These are phyloP conservation scores for Ogataea philodendri DNA, from an alignment of 805 yeast species.

Conservation along the genomic window DNA sequence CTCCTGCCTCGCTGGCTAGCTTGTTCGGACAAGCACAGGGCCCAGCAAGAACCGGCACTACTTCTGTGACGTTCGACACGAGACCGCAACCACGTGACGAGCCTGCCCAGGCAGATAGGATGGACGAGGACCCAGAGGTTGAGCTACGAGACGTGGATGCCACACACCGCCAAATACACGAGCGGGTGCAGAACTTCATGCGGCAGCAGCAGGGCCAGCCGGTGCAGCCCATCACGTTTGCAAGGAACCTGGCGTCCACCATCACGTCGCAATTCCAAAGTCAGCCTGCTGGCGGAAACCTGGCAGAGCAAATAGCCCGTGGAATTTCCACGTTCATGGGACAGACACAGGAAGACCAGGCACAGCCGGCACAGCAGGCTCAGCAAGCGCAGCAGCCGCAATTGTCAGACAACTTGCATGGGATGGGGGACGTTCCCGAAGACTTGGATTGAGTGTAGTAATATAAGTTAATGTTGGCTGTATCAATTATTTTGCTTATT, in stretches of 20 bases:
- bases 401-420: conserved; percentile 4
- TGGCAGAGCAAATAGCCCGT: conserved; percentile 19
- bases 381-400: neutral
- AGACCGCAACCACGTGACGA: conserved; percentile 9
- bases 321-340: conserved; percentile 21
- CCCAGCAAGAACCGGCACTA: conserved; percentile 7
- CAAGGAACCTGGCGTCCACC: conserved; percentile 16
- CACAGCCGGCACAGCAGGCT: conserved; percentile 3
- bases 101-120: conserved; percentile 2
- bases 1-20: conserved; percentile 17
- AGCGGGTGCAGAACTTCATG: conserved; percentile 16
- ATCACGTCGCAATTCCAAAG: conserved; percentile 13
- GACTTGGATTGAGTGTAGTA: conserved; percentile 9
- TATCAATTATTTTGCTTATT: conserved; percentile 4
- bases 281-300: conserved; percentile 8
- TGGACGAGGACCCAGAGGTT: conserved; percentile 22
- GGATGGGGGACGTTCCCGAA: conserved; percentile 10
- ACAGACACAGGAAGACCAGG: conserved; percentile 1
- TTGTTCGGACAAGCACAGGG: conserved; percentile 11
- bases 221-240: conserved; percentile 14
- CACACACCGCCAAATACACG: conserved; percentile 17
- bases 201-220: conserved; percentile 13
- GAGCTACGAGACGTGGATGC: conserved; percentile 15
- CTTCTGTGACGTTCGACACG: conserved; percentile 12
- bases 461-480: conserved; percentile 6